phyloP scores from a whole-genome alignment of 169 alveolate species.

The Cryptosporidium xiaoi region DNA sequence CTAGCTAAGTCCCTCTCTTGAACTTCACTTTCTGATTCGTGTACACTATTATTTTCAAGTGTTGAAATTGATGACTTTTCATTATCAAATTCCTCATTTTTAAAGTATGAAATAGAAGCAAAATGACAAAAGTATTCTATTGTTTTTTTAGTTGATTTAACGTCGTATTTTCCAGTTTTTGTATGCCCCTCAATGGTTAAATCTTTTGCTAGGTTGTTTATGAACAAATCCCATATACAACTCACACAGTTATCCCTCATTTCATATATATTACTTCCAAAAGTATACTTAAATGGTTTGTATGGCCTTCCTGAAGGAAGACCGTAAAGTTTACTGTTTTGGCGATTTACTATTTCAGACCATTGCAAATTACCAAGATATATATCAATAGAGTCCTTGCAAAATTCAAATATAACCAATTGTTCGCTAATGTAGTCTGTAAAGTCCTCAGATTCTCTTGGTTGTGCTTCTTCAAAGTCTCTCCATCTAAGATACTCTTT shows the following conservation, averaged over 20 bases:
- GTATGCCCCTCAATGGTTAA: conserved; percentile 35
- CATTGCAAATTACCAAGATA: conserved; percentile 61
- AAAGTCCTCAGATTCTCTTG: not conserved
- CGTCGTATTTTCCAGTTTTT: conserved; percentile 51
- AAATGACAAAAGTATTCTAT: conserved; percentile 65
- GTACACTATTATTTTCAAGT: not conserved
- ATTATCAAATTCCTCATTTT: conserved; percentile 18
- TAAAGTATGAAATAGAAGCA: conserved; percentile 60
- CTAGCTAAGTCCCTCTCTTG: not conserved
- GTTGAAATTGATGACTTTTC: not conserved
- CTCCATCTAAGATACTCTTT: conserved; percentile 13
- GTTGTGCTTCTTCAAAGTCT: not conserved
- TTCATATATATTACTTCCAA: conserved; percentile 48
- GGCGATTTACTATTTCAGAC: conserved; percentile 51
- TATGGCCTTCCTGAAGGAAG: conserved; percentile 66
- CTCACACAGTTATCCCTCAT: conserved; percentile 71
- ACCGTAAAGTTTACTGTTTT: conserved; percentile 42
- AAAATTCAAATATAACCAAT: conserved; percentile 37
- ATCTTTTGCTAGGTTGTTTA: conserved; percentile 21
- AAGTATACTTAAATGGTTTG: conserved; percentile 59
- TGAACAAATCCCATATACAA: conserved; percentile 54
- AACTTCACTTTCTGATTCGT: not conserved
- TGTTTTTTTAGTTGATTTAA: conserved; percentile 1
- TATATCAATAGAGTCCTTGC: conserved; percentile 66
- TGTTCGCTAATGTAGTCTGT: conserved; percentile 1